Evolutionary conservation across 2,329 filamentous ascomycete genomes (phyloP).

Genomic region (Fusarium sp.): DNA sequence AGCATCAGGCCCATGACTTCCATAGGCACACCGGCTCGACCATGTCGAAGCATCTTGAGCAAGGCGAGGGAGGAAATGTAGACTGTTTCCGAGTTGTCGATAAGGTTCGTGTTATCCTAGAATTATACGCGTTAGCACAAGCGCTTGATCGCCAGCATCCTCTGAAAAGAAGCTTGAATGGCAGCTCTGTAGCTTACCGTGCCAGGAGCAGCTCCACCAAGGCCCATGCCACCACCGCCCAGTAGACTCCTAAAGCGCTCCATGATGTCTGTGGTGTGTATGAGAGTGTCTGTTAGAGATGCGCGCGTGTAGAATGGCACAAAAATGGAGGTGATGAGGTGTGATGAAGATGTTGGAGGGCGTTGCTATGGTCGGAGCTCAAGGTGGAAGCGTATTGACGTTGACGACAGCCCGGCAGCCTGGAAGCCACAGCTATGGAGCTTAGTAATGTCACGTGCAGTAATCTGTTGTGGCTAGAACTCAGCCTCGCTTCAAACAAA

Average conservation of each 20-base stretch:
- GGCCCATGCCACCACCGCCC: constrained; percentile 78
- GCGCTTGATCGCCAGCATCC: not conserved
- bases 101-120: constrained; percentile 89
- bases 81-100: constrained; percentile 99
- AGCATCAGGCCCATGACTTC: constrained; percentile 99
- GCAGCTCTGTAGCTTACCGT: constrained; percentile 50
- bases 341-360: constrained; percentile 31
- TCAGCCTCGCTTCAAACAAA: constrained; percentile 8
- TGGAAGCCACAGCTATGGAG: constrained; percentile 45
- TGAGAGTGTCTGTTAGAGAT: constrained; percentile 6
- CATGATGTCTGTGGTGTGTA: constrained; percentile 66
- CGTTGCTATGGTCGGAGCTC: constrained; percentile 42
- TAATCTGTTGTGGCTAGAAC: constrained; percentile 25
- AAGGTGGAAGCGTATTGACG: constrained; percentile 43
- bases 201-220: constrained; percentile 62
- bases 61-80: constrained; percentile 98
- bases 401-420: constrained; percentile 53
- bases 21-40: constrained; percentile 97
- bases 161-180: constrained; percentile 21
- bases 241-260: constrained; percentile 93
- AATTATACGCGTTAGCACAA: constrained; percentile 17
- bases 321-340: constrained; percentile 4
- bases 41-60: constrained; percentile 98
- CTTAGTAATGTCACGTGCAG: constrained; percentile 48
- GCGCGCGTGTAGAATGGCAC: not conserved